Evolutionary conservation across 2,329 filamentous ascomycete genomes (phyloP).

Genomic region (Trichoderma koningii): DNA sequence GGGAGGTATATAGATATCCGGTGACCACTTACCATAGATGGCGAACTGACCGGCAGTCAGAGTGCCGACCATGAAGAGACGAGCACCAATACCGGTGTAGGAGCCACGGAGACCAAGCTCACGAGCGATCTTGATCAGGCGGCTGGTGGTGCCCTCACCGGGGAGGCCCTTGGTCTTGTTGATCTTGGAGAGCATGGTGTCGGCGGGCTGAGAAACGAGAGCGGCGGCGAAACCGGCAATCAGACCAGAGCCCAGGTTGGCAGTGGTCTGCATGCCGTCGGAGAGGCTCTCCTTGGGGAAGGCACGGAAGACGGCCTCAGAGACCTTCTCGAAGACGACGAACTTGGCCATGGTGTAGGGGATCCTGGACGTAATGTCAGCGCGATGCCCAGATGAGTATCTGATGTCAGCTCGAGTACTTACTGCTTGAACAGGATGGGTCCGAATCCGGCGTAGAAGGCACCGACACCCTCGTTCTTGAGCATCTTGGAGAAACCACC

Average conservation of each 20-base stretch:
- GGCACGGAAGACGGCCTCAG: constrained; percentile 68
- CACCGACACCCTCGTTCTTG: constrained; percentile 78
- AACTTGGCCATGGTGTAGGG: constrained; percentile 96
- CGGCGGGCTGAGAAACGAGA: constrained; percentile 83
- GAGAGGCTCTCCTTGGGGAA: constrained; percentile 73
- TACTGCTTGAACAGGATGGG: constrained; percentile 69
- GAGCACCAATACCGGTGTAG: constrained; percentile 79
- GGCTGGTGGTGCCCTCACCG: constrained; percentile 78
- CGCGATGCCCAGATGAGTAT: not conserved
- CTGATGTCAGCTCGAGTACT: constrained; percentile 30
- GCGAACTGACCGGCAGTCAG: constrained; percentile 81
- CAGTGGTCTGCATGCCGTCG: constrained; percentile 69
- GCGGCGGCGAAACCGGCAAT: constrained; percentile 77
- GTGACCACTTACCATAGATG: constrained; percentile 66
- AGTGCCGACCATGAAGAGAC: constrained; percentile 65
- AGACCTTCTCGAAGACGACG: constrained; percentile 88
- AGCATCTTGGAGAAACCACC: constrained; percentile 81
- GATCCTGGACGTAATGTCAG: constrained; percentile 55
- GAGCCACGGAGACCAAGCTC: constrained; percentile 80
- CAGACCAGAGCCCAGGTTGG: constrained; percentile 68
- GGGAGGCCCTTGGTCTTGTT: constrained; percentile 91
- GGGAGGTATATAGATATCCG: not conserved
- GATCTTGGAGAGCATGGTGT: constrained; percentile 94
- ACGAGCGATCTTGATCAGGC: constrained; percentile 84
- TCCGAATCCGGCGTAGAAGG: constrained; percentile 90